Conservation (phyloP, 2,329 filamentous ascomycete species). For the Apiospora hydei region DNA sequence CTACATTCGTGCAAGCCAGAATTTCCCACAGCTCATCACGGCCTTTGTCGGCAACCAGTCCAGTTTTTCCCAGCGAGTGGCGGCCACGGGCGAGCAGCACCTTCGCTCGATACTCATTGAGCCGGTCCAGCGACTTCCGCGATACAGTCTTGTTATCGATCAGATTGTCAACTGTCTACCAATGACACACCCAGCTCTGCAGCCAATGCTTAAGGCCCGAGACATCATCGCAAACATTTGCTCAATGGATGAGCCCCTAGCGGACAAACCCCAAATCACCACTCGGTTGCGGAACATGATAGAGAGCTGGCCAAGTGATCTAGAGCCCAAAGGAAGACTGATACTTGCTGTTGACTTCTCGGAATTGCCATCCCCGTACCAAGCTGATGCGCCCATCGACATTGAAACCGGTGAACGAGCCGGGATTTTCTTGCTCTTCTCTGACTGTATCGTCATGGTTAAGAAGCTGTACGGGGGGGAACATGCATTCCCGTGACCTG, state of each 20-base stretch:
- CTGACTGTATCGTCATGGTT: slow-evolving; percentile 80
- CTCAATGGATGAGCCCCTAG: slow-evolving; percentile 78
- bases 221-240: slow-evolving; percentile 97
- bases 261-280: slow-evolving; percentile 75
- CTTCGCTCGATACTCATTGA: slow-evolving; percentile 94
- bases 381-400: slow-evolving; percentile 48
- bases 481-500: slow-evolving; percentile 76
- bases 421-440: slow-evolving; percentile 84
- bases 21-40: slow-evolving; percentile 83
- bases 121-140: slow-evolving; percentile 90
- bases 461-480: slow-evolving; percentile 72
- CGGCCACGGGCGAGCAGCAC: slow-evolving; percentile 86
- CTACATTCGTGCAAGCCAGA: slow-evolving; percentile 89
- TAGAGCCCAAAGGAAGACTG: slow-evolving; percentile 78
- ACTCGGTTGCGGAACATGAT: slow-evolving; percentile 79
- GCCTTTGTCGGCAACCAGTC: slow-evolving; percentile 81
- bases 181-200: slow-evolving; percentile 83
- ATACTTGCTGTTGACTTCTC: slow-evolving; percentile 82
- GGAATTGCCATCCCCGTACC: slow-evolving; percentile 78
- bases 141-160: slow-evolving; percentile 96
- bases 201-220: slow-evolving; percentile 83
- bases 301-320: slow-evolving; percentile 75
- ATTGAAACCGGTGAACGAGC: slow-evolving; percentile 55
- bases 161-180: slow-evolving; percentile 89
- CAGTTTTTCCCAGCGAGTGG: slow-evolving; percentile 80